These are phyloP conservation scores for Kodamaea kakaduensis DNA, from an alignment of 805 yeast genomes.

Conservation along the genomic window DNA sequence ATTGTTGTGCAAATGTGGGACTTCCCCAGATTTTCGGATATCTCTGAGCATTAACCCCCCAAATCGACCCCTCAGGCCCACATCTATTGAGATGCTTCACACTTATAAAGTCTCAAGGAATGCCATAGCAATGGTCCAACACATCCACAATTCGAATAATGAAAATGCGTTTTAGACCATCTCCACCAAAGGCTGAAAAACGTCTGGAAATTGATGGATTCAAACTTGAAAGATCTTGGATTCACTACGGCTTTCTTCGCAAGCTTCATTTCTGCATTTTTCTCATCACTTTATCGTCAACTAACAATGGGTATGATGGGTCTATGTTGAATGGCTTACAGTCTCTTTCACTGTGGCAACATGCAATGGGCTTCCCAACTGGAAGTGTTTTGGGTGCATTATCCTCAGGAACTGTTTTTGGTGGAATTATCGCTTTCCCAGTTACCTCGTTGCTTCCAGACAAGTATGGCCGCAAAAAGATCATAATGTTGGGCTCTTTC, in stretches of 20 bases:
- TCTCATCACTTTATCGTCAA: slow-evolving; percentile 42
- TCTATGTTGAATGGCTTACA: slow-evolving; percentile 49
- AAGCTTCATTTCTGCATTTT: slow-evolving; percentile 35
- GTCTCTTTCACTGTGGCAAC: slow-evolving; percentile 38
- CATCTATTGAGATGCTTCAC: too few relatives aligned
- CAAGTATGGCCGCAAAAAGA: slow-evolving; percentile 37
- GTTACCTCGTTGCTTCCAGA: slow-evolving; percentile 32
- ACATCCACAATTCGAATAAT: too few relatives aligned
- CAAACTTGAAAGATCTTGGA: slow-evolving; percentile 24
- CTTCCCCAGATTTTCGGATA: too few relatives aligned
- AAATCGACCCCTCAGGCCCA: too few relatives aligned
- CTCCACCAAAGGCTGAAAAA: too few relatives aligned
- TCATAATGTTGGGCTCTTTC: slow-evolving; percentile 22
- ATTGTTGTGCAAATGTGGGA: too few relatives aligned
- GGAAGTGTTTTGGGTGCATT: slow-evolving; percentile 21
- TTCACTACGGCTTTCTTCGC: slow-evolving; percentile 33
- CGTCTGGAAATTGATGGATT: too few relatives aligned
- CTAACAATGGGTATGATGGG: slow-evolving; percentile 32
- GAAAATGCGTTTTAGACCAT: too few relatives aligned
- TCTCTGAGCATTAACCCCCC: too few relatives aligned
- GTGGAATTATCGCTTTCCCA: slow-evolving; percentile 29
- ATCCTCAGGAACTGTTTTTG: slow-evolving; percentile 27
- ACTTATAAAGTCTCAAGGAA: too few relatives aligned
- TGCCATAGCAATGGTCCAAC: too few relatives aligned
- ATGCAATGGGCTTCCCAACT: slow-evolving; percentile 25